Percentiles rank a stretch among this genome's conserved stretches.
phyloP scores from a whole-genome alignment of 1,139 yeast species.

The Kodamaea ohmeri region DNA sequence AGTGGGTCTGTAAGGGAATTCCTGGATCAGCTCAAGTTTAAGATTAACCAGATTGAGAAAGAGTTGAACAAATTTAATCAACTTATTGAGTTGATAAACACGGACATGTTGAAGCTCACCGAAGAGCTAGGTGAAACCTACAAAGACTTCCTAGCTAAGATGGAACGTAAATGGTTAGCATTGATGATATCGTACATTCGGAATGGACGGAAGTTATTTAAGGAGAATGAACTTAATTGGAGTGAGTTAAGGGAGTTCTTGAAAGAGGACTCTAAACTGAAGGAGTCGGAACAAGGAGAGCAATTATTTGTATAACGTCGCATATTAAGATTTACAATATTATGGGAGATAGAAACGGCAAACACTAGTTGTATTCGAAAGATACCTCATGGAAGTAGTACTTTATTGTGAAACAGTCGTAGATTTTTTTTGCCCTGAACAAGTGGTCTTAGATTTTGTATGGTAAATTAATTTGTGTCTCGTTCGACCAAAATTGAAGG shows the following conservation, averaged over 20 bases:
- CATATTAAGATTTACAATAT: no score
- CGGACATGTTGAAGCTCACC: slow-evolving; percentile 38
- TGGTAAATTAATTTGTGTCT: neutral
- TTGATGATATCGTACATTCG: slow-evolving; percentile 39
- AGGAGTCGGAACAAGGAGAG: neutral
- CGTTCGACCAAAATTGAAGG: neutral
- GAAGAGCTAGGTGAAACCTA: slow-evolving; percentile 31
- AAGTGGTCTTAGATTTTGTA: no score
- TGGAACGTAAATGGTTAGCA: slow-evolving; percentile 42
- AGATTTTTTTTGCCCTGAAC: no score
- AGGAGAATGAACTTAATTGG: slow-evolving; percentile 42
- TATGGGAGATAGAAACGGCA: neutral
- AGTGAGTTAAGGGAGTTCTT: slow-evolving; percentile 28
- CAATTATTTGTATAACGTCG: neutral
- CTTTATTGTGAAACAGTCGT: no score
- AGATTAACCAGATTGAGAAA: slow-evolving; percentile 37
- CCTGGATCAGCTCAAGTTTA: slow-evolving; percentile 23
- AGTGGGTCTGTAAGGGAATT: slow-evolving; percentile 7
- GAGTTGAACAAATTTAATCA: slow-evolving; percentile 45
- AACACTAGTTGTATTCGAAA: no score
- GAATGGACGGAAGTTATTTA: slow-evolving; percentile 37
- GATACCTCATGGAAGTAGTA: no score
- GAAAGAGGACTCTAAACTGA: neutral
- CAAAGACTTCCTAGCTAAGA: slow-evolving; percentile 29
- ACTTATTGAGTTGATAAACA: slow-evolving; percentile 36